phyloP scores from a whole-genome alignment of 1,284 basidiomycete species.

The Marasmius fiardii region DNA sequence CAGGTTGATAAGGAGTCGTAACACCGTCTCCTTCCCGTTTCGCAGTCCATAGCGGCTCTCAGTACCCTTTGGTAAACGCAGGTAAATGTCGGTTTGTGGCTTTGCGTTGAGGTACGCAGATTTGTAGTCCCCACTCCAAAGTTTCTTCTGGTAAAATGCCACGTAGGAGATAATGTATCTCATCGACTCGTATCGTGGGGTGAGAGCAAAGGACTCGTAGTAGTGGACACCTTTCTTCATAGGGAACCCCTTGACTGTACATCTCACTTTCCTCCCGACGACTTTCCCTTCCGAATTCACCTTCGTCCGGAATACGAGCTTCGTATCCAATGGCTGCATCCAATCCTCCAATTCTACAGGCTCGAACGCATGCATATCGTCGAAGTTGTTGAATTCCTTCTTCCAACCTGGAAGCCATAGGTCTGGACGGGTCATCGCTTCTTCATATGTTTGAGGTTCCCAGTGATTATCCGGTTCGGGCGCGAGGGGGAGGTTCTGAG shows the following conservation, averaged over 20 bases:
- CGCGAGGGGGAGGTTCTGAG: too few species aligned
- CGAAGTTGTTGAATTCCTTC: neutral
- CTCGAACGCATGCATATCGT: neutral
- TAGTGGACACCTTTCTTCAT: neutral
- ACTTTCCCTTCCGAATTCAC: neutral
- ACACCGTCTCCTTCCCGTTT: neutral
- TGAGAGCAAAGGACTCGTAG: neutral
- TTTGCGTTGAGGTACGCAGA: neutral
- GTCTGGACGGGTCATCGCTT: neutral
- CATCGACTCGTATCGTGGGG: neutral
- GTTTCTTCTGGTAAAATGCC: neutral
- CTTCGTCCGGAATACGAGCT: neutral
- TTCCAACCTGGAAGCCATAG: neutral
- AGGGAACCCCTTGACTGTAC: neutral
- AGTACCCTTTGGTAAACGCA: neutral
- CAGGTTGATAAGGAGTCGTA: neutral
- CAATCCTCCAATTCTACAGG: neutral
- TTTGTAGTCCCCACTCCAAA: neutral
- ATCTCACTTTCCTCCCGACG: neutral
- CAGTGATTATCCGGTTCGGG: neutral
- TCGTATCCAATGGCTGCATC: neutral
- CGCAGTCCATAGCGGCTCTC: neutral
- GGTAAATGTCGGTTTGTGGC: neutral
- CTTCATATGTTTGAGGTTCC: neutral
- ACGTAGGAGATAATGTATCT: neutral